Evolutionary conservation across 192 early-diverging fungal genomes (phyloP), one percentile per base, ranked within the genome.

Genomic region (Allomyces arbusculus): DNA sequence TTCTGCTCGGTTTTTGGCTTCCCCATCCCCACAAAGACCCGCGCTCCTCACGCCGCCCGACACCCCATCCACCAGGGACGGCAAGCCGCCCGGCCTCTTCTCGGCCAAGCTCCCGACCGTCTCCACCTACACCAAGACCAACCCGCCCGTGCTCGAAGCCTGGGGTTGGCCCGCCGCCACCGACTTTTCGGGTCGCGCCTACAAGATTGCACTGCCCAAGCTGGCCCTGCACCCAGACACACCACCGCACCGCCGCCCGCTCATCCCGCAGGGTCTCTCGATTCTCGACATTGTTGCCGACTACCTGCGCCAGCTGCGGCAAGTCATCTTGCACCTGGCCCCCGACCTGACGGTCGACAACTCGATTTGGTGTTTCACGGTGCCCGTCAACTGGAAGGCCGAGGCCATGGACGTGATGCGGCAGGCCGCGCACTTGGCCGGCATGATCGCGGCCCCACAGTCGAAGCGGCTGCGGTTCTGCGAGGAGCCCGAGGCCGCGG

Each of bases 91-190:
- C 24, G 24, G 65, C 23, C 12, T 66, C 14, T 24, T 33, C 14
- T 62, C 55, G 16, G 24, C 65, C 12, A 66, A 66, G 28, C 24
- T 55, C 20, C 65, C 65, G 19, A 66, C 65, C 23, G 65, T 66
- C 20, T 55, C 28, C 19, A 61, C 16, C 16, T 66, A 66, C 65
- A 62, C 24, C 20, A 14, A 61, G 19, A 14, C 65, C 65, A 25
- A 61, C 23, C 43, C 24, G 65, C 65, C 24, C 28, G 61, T 23
- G 24, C 28, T 66, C 19, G 16, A 19, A 6, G 12, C 23, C 16
- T 66, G 65, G 65, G 65, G 65, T n/a, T 66, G 65, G 65, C 23
- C 55, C n/a, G 65, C 65, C 19, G 65, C 23, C 23, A 24, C 65
- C 23, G 65, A 66, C 43, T 33, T 26, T 16, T 66, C 44, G 1